Evolutionary conservation across 495 filamentous ascomycete genomes (phyloP), one percentile per base, ranked within the genome.

Genomic region (Corynascus novoguineensis): DNA sequence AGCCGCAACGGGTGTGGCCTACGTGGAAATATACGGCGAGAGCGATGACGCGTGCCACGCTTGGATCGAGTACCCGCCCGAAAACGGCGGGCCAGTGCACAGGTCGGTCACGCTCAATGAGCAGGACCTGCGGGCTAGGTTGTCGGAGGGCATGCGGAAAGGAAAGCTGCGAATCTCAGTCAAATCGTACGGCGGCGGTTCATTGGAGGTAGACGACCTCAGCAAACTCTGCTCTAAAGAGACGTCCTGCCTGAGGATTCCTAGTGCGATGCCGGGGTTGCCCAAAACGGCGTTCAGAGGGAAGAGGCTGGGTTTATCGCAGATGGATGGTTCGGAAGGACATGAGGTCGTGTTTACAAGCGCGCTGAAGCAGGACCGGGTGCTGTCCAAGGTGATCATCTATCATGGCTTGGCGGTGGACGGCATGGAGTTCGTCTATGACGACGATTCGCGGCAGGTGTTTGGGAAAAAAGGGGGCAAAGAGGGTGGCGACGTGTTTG

Each of bases 371-470:
- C 83, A 85, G 41, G 87, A 82, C 12, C 86, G 91, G 59, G 78
- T 97, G 31, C 74, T 97, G 58, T 85, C 81, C 0, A 81, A 80
- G 8, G 81, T 97, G 47, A 81, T 83, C 38, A 73, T 97, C 7
- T 96, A 90, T 60, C 86, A 92, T 62, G 90, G 88, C 0, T 72
- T 74, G 55, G 86, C 88, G 7, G 59, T 97, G 47, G 89, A 95
- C 67, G 93, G 93, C 0, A 61, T 98, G 11, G 93, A 97, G 65
- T 97, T 98, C 67, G 79, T 86, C 57, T 98, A 96, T 64, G 93
- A 97, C 58, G 92, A 97, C 69, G 78, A 78, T 25, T 87, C 87
- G 3, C 87, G 79, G 55, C 92, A 98, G 69, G 73, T 98, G 14
- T 96, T 98, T 75, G 93, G 93, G 22, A 91, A 90, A 60, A 78